phyloP scores from a whole-genome alignment of 2,329 filamentous ascomycete species.

The Elsinoe perseae region DNA sequence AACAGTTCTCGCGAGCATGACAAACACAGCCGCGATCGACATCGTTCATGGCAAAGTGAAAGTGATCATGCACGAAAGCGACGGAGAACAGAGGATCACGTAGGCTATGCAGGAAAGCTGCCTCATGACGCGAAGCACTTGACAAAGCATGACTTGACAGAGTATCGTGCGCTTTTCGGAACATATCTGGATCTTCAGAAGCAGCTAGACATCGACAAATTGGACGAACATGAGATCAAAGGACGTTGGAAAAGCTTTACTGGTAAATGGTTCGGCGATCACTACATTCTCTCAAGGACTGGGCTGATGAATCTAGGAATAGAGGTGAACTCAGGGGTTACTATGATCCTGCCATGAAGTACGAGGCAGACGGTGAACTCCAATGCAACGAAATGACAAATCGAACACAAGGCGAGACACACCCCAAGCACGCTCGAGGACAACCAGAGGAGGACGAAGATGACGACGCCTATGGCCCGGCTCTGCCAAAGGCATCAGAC shows the following conservation, averaged over 20 bases:
- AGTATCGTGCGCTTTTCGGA: slow-evolving; percentile 65
- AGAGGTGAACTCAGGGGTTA: slow-evolving; percentile 77
- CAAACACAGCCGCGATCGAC: slow-evolving; percentile 7
- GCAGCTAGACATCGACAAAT: slow-evolving; percentile 56
- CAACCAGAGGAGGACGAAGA: slow-evolving; percentile 46
- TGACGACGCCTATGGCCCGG: slow-evolving; percentile 52
- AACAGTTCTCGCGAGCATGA: slow-evolving; percentile 1
- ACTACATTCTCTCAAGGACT: not conserved
- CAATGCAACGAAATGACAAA: not conserved
- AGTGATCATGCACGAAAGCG: not conserved
- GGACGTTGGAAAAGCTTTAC: slow-evolving; percentile 93
- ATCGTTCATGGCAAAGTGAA: not conserved
- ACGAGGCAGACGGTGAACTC: slow-evolving; percentile 36
- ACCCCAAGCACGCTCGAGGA: slow-evolving; percentile 31
- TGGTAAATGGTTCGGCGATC: slow-evolving; percentile 57
- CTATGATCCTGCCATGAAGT: slow-evolving; percentile 75
- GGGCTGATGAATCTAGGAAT: slow-evolving; percentile 58
- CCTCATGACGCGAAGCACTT: slow-evolving; percentile 61
- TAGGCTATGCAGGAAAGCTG: slow-evolving; percentile 36
- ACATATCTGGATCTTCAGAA: slow-evolving; percentile 88
- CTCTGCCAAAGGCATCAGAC: slow-evolving; percentile 33
- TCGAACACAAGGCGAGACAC: not conserved
- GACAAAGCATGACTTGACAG: slow-evolving; percentile 58
- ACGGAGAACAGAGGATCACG: slow-evolving; percentile 21
- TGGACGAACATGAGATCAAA: slow-evolving; percentile 66